Evolutionary conservation across 495 filamentous ascomycete species (phyloP), one percentile per base, ranked within the genome.

Genomic region (Trichoderma virens): DNA sequence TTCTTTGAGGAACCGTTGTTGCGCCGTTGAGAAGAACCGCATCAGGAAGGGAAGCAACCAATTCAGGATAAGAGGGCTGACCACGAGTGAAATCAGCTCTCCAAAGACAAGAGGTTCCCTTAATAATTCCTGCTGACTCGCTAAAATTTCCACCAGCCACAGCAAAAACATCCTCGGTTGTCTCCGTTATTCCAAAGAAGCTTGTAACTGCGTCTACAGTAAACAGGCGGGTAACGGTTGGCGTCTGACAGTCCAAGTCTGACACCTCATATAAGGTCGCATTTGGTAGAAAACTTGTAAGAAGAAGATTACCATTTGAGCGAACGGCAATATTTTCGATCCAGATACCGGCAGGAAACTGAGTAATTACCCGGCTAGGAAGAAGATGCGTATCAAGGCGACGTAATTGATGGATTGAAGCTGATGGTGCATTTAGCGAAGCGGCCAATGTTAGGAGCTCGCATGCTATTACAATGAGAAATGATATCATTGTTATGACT

Each of bases 261-360:
- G 62, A 28, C 2, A 66, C 45, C 2, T 65, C 34, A 43, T 67
- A 70, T 9, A 70, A 41, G 1, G 65, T 65, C 13, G 67, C 69
- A 8, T 59, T 30, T 18, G 69, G 69, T 4, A 65, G 25, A 2
- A 71, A 11, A 20, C 69, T 59, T 7, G 73, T 73, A 18, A 76
- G 31, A 1, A 79, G 67, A 34, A 79, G 64, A 51, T 72, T 70
- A 47, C 74, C 73, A 43, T 72, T 75, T 18, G 61, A 18, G 47
- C 75, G 73, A 28, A 77, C 66, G 38, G 75, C 74, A 25, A 78
- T 71, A 38, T 79, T 79, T 38, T 78, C 76, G 25, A 75, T 25
- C 73, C 72, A 76, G 23, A 67, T 72, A 0, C 66, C 68, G 18
- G 70, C 59, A 54, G 75, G 68, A 61, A 73, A 72, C 65, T 75